Percentiles rank a stretch among this genome's conserved stretches.
phyloP scores from a whole-genome alignment of 1,284 basidiomycete species.

The Nidula niveotomentosa region DNA sequence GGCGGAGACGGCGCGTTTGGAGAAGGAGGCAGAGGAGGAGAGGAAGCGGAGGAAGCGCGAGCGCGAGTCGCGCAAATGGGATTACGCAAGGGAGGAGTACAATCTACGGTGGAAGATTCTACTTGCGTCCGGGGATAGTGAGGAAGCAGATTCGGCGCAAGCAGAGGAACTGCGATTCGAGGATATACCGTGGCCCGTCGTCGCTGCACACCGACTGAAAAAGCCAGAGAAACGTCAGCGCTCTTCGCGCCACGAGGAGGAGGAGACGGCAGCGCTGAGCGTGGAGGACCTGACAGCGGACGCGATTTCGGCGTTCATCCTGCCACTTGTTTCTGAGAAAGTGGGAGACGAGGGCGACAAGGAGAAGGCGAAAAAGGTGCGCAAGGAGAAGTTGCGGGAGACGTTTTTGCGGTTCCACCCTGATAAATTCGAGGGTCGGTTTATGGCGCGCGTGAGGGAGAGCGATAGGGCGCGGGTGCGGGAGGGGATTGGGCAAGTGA shows the following conservation, averaged over 20 bases:
- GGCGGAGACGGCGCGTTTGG: conserved; percentile 51
- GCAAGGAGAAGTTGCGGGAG: conserved; percentile 68
- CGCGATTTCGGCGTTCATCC: conserved; percentile 62
- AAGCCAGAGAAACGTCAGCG: conserved; percentile 13
- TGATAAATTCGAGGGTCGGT: conserved; percentile 80
- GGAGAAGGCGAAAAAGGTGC: conserved; percentile 33
- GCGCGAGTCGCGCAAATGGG: conserved; percentile 38
- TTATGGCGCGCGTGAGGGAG: conserved; percentile 55
- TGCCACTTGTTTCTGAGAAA: conserved; percentile 27
- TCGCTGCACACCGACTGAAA: conserved; percentile 29
- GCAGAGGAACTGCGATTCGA: conserved; percentile 36
- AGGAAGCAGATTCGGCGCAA: conserved; percentile 9
- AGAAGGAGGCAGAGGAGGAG: conserved; percentile 50
- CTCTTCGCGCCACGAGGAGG: conserved; percentile 7
- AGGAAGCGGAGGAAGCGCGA: conserved; percentile 42
- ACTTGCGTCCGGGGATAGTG: conserved; percentile 23
- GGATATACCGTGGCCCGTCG: conserved; percentile 83
- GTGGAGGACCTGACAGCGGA: conserved; percentile 57
- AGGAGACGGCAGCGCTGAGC: background rate
- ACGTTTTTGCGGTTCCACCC: conserved; percentile 82
- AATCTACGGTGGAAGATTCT: conserved; percentile 59
- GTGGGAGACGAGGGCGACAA: conserved; percentile 8
- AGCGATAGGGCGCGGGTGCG: conserved; percentile 72
- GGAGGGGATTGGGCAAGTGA: conserved; percentile 77
- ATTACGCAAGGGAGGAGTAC: conserved; percentile 52